Conservation (phyloP, 139 green algal species). For the Tetratostichococcus sp. region DNA sequence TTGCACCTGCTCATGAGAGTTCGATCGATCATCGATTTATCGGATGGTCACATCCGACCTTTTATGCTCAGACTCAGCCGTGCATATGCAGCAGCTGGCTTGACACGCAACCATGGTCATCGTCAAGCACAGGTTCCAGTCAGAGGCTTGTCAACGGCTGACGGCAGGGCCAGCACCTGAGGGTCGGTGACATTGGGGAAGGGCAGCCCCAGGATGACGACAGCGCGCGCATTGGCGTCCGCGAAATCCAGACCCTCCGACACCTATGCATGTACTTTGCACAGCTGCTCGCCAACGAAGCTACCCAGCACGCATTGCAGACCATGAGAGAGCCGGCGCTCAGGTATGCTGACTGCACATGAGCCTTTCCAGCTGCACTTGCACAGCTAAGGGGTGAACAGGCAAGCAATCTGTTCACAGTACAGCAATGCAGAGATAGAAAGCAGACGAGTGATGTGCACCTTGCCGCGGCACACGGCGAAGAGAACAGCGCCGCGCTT, state of each 20-base stretch:
- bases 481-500: conserved; percentile 77
- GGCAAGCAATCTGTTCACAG: no score
- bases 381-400: no score
- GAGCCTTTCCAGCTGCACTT: no score
- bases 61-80: not conserved
- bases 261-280: conserved; percentile 60
- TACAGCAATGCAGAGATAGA: not conserved
- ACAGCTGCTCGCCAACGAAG: no score
- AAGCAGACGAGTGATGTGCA: conserved; percentile 19
- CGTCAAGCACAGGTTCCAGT: no score
- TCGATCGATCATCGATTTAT: no score
- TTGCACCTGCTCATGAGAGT: conserved; percentile 68
- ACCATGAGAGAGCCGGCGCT: no score
- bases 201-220: conserved; percentile 92
- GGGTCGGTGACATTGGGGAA: conserved; percentile 68
- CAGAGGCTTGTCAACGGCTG: no score
- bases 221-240: conserved; percentile 77
- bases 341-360: no score
- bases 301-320: no score
- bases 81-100: no score
- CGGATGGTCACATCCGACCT: conserved; percentile 8
- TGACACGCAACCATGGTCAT: no score
- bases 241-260: conserved; percentile 96
- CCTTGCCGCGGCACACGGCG: conserved; percentile 93
- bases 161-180: not conserved